Conservation (phyloP, 192 early-diverging fungal genomes). For the Coemansia sp. region DNA sequence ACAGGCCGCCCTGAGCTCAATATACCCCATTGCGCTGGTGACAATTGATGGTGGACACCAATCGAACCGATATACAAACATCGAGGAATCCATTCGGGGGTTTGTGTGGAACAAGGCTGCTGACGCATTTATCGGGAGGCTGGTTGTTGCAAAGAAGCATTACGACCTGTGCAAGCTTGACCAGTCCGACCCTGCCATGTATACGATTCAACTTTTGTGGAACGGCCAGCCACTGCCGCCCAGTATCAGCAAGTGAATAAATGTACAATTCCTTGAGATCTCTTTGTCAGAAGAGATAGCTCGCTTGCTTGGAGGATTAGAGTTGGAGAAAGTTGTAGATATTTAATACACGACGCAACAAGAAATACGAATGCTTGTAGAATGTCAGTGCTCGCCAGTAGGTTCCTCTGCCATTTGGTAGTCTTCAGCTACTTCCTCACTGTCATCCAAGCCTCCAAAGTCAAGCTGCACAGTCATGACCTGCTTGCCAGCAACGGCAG, state of each 20-base stretch:
- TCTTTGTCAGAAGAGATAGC: not conserved
- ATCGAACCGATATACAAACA: not conserved
- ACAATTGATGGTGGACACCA: conserved; percentile 18
- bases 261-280: not conserved
- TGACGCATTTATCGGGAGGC: conserved; percentile 34
- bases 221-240: conserved; percentile 34
- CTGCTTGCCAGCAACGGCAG: conserved; percentile 34
- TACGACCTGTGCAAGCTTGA: conserved; percentile 34
- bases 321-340: not conserved
- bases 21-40: conserved; percentile 40
- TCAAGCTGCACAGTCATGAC: conserved; percentile 44
- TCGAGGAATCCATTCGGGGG: conserved; percentile 24
- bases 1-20: conserved; percentile 37
- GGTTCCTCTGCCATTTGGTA: conserved; percentile 9
- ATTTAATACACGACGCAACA: conserved; percentile 1
- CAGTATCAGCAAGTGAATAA: not conserved
- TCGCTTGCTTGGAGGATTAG: not conserved
- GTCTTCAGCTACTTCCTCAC: conserved; percentile 7
- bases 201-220: conserved; percentile 49
- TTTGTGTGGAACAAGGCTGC: conserved; percentile 54
- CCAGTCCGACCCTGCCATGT: conserved; percentile 32
- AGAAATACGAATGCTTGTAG: not conserved
- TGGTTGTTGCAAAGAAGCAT: conserved; percentile 46
- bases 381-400: not conserved
- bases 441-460: conserved; percentile 38